A percentile compares a stretch with the other conserved stretches of the same genome.
phyloP scores from a whole-genome alignment of 176 grass and related monocot genomes.

The Thinopyrum elongatum region DNA sequence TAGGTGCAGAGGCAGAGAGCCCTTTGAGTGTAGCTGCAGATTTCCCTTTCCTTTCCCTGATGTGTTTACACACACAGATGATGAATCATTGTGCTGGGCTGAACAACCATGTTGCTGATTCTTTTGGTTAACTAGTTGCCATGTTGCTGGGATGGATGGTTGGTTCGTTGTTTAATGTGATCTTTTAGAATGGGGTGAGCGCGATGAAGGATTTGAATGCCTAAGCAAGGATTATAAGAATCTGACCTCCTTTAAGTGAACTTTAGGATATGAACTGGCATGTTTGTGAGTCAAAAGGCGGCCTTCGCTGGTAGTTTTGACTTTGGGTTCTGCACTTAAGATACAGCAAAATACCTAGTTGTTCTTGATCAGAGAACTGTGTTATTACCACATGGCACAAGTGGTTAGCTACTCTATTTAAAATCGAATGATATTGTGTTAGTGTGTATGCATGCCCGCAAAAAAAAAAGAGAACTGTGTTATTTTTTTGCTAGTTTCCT shows the following conservation, averaged over 20 bases:
- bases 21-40: constrained; percentile 44
- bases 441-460: too few relatives aligned
- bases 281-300: not conserved
- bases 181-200: not conserved
- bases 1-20: constrained; percentile 14
- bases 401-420: too few relatives aligned
- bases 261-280: not conserved
- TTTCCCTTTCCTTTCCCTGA: not conserved
- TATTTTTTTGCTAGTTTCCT: constrained; percentile 1
- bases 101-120: constrained; percentile 20
- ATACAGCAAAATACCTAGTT: not conserved
- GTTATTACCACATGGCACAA: too few relatives aligned
- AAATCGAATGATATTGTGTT: too few relatives aligned
- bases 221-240: not conserved
- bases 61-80: not conserved
- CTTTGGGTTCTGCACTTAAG: not conserved
- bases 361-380: not conserved
- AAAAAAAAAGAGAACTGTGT: not conserved
- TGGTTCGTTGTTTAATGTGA: not conserved
- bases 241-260: not conserved
- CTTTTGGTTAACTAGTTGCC: constrained; percentile 12
- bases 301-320: not conserved
- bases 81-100: constrained; percentile 35
- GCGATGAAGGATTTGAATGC: not conserved
- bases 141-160: not conserved